These are phyloP conservation scores for Mucor mucedo DNA, from an alignment of 371 early-diverging fungal species.

Conservation along the genomic window DNA sequence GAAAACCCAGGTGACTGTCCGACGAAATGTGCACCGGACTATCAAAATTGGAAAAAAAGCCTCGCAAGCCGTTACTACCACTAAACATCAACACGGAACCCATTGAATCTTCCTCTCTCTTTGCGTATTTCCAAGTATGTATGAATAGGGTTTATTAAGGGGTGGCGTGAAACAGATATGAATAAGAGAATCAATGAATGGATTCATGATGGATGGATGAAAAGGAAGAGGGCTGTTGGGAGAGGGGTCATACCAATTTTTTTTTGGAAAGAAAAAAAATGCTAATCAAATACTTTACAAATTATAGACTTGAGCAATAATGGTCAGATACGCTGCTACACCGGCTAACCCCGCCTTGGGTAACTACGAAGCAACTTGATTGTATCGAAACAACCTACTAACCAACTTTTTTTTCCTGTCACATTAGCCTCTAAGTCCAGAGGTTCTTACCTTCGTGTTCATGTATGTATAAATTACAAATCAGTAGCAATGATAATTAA, in stretches of 20 bases:
- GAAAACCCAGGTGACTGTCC: slow-evolving; percentile 1
- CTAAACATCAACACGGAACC: slow-evolving; percentile 2
- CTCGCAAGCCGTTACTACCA: slow-evolving; percentile 13
- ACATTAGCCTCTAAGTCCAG: slow-evolving; percentile 41
- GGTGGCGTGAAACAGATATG: neutral
- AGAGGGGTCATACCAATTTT: neutral
- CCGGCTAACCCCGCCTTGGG: slow-evolving; percentile 59
- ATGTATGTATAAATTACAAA: slow-evolving; percentile 26
- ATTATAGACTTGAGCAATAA: slow-evolving; percentile 38
- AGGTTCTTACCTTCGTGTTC: slow-evolving; percentile 50
- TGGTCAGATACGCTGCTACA: slow-evolving; percentile 68
- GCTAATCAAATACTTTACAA: neutral
- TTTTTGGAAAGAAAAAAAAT: neutral
- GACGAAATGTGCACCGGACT: neutral
- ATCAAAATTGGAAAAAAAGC: neutral
- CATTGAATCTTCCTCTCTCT: slow-evolving; percentile 32
- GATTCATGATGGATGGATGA: slow-evolving; percentile 18
- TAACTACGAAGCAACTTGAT: slow-evolving; percentile 25
- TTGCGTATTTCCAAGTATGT: slow-evolving; percentile 34
- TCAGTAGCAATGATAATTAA: too few relatives aligned
- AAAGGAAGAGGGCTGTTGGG: neutral
- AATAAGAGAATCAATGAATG: neutral
- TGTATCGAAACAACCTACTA: neutral
- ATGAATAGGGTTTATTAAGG: neutral
- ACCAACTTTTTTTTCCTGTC: neutral